Conservation (phyloP, 768 basidiomycete species). For the Kockovaella imperatae region DNA sequence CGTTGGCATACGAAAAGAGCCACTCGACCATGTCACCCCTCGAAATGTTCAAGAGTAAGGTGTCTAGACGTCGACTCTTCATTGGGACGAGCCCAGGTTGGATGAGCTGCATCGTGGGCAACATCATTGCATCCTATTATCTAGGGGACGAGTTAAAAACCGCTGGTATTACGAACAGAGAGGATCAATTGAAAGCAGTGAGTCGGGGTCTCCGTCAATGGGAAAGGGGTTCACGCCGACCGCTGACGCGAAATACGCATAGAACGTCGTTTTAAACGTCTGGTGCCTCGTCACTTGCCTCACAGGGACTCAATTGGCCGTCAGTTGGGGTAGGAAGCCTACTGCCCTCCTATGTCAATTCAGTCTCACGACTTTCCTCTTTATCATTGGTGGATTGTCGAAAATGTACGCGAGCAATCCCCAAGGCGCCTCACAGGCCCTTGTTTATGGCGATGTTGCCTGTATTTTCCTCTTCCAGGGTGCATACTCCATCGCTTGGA, state of each 20-base stretch:
- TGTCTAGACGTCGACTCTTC: conserved; percentile 61
- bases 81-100: conserved; percentile 38
- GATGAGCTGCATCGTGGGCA: conserved; percentile 8
- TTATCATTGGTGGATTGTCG: conserved; percentile 14
- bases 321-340: conserved; percentile 6
- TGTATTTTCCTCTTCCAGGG: conserved; percentile 21
- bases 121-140: conserved; percentile 16
- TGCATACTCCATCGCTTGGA: conserved; percentile 14
- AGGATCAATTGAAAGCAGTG: conserved; percentile 10
- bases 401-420: conserved; percentile 8
- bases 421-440: not conserved
- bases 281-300: conserved; percentile 11
- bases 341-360: conserved; percentile 4
- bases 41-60: conserved; percentile 56
- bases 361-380: conserved; percentile 5
- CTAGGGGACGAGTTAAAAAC: conserved; percentile 3
- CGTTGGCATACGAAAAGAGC: conserved; percentile 58
- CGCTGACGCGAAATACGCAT: conserved; percentile 4
- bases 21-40: conserved; percentile 51
- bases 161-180: conserved; percentile 11
- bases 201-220: too few relatives aligned
- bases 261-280: conserved; percentile 17
- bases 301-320: conserved; percentile 7
- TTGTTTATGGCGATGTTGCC: conserved; percentile 13
- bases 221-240: not conserved